Percentiles rank a stretch among this genome's conserved stretches.
phyloP scores from a whole-genome alignment of 805 yeast species.

The Wickerhamomyces rabaulensis region DNA sequence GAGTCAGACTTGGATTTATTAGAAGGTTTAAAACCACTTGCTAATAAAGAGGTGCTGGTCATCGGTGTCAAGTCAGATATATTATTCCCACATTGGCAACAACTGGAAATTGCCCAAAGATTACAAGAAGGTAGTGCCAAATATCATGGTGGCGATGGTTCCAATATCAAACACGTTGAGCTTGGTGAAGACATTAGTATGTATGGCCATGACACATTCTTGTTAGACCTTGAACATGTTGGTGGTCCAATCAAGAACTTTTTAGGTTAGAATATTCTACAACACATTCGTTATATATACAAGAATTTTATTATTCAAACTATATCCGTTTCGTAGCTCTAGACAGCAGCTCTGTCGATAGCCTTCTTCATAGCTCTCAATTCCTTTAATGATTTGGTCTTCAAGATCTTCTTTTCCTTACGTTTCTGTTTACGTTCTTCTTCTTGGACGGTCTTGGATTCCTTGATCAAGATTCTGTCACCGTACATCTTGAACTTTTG shows the following conservation, averaged over 20 bases:
- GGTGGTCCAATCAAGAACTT: constrained; percentile 72
- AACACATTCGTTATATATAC: constrained; percentile 2
- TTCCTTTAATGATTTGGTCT: constrained; percentile 21
- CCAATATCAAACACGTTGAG: constrained; percentile 59
- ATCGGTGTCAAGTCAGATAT: constrained; percentile 93
- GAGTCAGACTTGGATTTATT: constrained; percentile 57
- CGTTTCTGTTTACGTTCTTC: constrained; percentile 42
- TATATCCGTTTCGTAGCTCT: not conserved
- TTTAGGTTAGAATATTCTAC: constrained; percentile 29
- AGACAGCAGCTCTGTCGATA: constrained; percentile 12
- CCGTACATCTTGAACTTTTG: constrained; percentile 77
- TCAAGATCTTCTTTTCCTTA: constrained; percentile 38
- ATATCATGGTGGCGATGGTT: constrained; percentile 29
- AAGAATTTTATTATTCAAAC: not conserved
- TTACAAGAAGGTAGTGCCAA: constrained; percentile 32
- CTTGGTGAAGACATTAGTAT: constrained; percentile 70
- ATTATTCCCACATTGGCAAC: constrained; percentile 93
- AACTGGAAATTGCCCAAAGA: constrained; percentile 67
- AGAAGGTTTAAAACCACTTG: constrained; percentile 58
- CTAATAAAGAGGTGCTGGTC: constrained; percentile 63
- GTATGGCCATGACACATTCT: constrained; percentile 89
- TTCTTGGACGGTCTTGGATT: constrained; percentile 43
- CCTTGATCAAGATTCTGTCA: constrained; percentile 58
- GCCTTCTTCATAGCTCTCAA: constrained; percentile 22
- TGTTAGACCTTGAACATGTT: constrained; percentile 71